Evolutionary conservation across 2,329 filamentous ascomycete genomes (phyloP).

Genomic region (Colletotrichum sp.): DNA sequence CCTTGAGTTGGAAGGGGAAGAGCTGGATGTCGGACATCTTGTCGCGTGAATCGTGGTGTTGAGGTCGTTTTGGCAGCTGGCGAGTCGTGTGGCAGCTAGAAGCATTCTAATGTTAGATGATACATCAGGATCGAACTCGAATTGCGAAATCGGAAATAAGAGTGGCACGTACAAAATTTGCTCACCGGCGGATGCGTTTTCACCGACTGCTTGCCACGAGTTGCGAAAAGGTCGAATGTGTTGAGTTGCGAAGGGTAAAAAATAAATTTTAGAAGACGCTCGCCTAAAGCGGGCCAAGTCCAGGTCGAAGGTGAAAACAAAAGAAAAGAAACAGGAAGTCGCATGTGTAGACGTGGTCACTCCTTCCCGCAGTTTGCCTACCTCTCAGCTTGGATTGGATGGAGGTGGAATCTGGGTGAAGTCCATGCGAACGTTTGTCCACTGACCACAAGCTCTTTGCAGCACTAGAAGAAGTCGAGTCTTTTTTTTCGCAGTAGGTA

Average conservation of each 20-base stretch:
- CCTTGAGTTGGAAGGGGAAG: background rate
- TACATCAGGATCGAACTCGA: background rate
- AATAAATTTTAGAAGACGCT: background rate
- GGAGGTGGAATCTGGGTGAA: background rate
- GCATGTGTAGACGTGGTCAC: background rate
- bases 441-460: no score
- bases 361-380: background rate
- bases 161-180: background rate
- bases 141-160: background rate
- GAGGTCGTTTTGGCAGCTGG: background rate
- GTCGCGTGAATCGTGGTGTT: rapidly evolving
- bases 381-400: background rate
- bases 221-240: background rate
- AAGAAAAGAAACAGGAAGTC: background rate
- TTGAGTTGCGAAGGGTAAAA: background rate
- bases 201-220: rapidly evolving
- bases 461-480: no score
- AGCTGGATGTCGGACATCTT: background rate
- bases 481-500: no score
- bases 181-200: rapidly evolving
- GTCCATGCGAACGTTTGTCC: background rate
- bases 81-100: background rate
- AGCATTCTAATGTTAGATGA: background rate
- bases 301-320: background rate
- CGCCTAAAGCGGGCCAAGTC: background rate